A percentile compares a stretch with the other conserved stretches of the same genome.
These are phyloP conservation scores for Sporothrix curviconia DNA, from an alignment of 2,329 filamentous ascomycete genomes.

Conservation along the genomic window DNA sequence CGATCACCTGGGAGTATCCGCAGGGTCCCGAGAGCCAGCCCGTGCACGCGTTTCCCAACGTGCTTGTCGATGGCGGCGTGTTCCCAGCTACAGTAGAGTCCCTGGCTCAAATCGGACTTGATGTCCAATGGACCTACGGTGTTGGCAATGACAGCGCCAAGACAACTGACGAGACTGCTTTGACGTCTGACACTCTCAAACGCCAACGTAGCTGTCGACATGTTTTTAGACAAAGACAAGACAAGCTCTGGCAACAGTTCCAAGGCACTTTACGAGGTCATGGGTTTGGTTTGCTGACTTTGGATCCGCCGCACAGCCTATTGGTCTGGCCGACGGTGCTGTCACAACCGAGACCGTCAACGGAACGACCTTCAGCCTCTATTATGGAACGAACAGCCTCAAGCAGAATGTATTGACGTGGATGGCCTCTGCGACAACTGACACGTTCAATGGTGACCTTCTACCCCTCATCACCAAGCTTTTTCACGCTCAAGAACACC, in stretches of 20 bases:
- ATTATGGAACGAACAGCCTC: conserved; percentile 33
- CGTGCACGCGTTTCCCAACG: conserved; percentile 50
- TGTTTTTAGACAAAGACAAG: conserved; percentile 47
- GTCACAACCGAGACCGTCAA: conserved; percentile 33
- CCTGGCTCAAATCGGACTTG: conserved; percentile 36
- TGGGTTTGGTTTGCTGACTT: conserved; percentile 18
- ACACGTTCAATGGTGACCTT: conserved; percentile 42
- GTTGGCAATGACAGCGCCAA: conserved; percentile 34
- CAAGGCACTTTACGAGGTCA: conserved; percentile 35
- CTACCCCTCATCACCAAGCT: conserved; percentile 38
- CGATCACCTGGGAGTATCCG: conserved; percentile 47
- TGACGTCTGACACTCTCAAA: conserved; percentile 36
- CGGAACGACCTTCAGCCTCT: conserved; percentile 38
- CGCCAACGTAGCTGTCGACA: conserved; percentile 52
- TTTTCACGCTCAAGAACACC: conserved; percentile 26
- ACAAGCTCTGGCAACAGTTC: conserved; percentile 33
- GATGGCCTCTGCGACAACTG: conserved; percentile 31
- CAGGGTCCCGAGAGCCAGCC: conserved; percentile 35
- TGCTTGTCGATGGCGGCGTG: conserved; percentile 37
- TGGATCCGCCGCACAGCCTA: conserved; percentile 13
- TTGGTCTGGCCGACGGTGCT: conserved; percentile 33
- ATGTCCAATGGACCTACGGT: conserved; percentile 46
- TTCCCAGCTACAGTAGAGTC: conserved; percentile 37
- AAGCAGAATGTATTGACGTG: conserved; percentile 45
- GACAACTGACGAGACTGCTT: conserved; percentile 28